Percentiles rank a stretch among this genome's conserved stretches.
phyloP scores from a whole-genome alignment of 2,329 filamentous ascomycete genomes.

The Metarhizium humberi region DNA sequence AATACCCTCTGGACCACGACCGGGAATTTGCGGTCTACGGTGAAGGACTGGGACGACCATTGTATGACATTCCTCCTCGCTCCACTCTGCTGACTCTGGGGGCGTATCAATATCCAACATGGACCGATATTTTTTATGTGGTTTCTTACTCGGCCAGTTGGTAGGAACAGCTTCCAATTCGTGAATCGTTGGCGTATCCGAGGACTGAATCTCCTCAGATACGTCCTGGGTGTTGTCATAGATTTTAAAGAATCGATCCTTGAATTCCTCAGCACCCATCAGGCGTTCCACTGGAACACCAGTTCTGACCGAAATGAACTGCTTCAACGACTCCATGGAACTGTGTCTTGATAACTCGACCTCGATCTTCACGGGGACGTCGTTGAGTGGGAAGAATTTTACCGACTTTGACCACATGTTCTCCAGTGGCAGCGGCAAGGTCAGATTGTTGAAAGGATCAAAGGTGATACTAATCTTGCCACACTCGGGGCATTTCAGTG shows the following conservation, averaged over 20 bases:
- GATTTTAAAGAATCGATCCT: slow-evolving; percentile 75
- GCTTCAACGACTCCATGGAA: slow-evolving; percentile 59
- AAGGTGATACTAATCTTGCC: slow-evolving; percentile 97
- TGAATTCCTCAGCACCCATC: slow-evolving; percentile 78
- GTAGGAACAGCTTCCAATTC: slow-evolving; percentile 74
- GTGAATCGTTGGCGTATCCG: slow-evolving; percentile 59
- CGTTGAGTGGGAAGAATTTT: slow-evolving; percentile 68
- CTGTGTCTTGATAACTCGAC: slow-evolving; percentile 75
- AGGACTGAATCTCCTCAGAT: slow-evolving; percentile 60
- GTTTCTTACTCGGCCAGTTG: slow-evolving; percentile 56
- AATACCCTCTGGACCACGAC: slow-evolving; percentile 19
- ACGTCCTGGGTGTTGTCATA: slow-evolving; percentile 62
- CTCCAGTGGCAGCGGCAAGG: slow-evolving; percentile 80
- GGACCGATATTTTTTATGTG: slow-evolving; percentile 37
- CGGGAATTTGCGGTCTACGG: slow-evolving; percentile 31
- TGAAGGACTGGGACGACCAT: slow-evolving; percentile 67
- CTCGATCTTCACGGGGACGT: slow-evolving; percentile 59
- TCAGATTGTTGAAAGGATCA: slow-evolving; percentile 92
- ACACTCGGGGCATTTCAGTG: slow-evolving; percentile 82
- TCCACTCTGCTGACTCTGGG: slow-evolving; percentile 39
- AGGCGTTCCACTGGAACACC: slow-evolving; percentile 56
- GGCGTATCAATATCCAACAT: slow-evolving; percentile 39
- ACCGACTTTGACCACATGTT: slow-evolving; percentile 69
- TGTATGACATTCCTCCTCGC: slow-evolving; percentile 52
- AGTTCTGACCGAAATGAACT: slow-evolving; percentile 57